These are phyloP conservation scores for Clitopilus passeckerianus DNA, from an alignment of 768 basidiomycete genomes.

Conservation along the genomic window DNA sequence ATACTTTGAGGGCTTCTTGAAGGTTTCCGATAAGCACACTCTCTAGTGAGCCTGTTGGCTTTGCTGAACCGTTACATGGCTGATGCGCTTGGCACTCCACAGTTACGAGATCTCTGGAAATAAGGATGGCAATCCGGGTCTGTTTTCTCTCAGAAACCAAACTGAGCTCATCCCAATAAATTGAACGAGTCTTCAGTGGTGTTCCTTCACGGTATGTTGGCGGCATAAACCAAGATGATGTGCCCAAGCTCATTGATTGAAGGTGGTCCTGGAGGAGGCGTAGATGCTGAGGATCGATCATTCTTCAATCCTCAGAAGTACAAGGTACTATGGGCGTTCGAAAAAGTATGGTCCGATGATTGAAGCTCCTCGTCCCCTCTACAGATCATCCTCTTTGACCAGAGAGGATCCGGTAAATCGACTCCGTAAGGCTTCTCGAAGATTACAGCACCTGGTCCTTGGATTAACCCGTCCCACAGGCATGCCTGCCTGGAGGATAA, in stretches of 20 bases:
- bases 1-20: conserved; percentile 57
- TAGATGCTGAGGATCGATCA: conserved; percentile 57
- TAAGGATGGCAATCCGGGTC: conserved; percentile 70
- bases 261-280: conserved; percentile 84
- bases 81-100: background rate
- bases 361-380: background rate
- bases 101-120: conserved; percentile 82
- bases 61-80: background rate
- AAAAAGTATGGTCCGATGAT: background rate
- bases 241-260: background rate
- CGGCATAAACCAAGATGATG: background rate
- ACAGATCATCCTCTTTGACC: conserved; percentile 85
- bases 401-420: conserved; percentile 85
- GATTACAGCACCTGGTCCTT: background rate
- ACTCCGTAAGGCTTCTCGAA: conserved; percentile 53
- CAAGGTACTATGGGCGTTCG: conserved; percentile 41
- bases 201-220: conserved; percentile 65
- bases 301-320: conserved; percentile 88
- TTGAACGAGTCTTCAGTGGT: conserved; percentile 41
- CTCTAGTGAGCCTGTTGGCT: conserved; percentile 49
- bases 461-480: conserved; percentile 28
- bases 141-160: conserved; percentile 3
- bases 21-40: conserved; percentile 70
- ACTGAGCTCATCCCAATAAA: background rate
- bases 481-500: conserved; percentile 77